Base-by-base conservation (phyloP, 805 yeast species). In the Saccharomyces cerevisiae region DNA sequence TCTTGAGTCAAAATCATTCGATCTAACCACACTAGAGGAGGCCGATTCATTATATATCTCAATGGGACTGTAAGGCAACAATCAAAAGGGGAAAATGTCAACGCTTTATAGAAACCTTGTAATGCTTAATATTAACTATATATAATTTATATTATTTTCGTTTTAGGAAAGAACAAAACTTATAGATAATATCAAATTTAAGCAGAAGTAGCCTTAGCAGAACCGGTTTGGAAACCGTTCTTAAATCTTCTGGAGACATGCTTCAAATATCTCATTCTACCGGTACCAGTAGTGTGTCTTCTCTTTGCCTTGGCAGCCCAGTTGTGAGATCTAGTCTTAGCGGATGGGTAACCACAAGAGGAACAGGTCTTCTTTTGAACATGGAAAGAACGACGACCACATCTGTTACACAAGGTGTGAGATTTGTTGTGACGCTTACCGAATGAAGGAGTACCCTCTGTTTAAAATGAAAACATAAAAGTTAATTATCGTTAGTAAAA, bases 401-500 rank as follows among this genome's bases (percentile, higher is more conserved):
- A 94, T 87, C 96, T 87, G 84, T 87, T 89, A 85, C 99, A 94
- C 79, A 91, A 83, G 76, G 95, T 87, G 89, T 94, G 99, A 76
- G 98, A 87, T 83, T 94, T 94, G 92, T 88, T 91, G 89, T 94
- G 97, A 80, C 94, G 90, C 84, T 92, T 92, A 85, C 99, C 99
- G 85, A 89, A 86, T 78, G 97, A 89, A 82, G 98, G 97, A 79
- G 99, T 92, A 89, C 99, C 99, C 90, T 92, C 96, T 83, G 57
- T 61, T 61, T 57, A 51, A 57, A 62, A 65, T 61, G 58, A 55
- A 22, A n/a, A 36, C 43, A 29, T 26, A 13, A 13, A 59, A 55
- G 51, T 58, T 50, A 36, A 17, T 36, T 36, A 17, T 59, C 61
- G 73, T 70, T 73, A 71, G 76, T 74, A 70, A 58, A 56, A 29